Evolutionary conservation across 176 grass and related monocot genomes (phyloP).

Genomic region (Dendrocalamus sinicus): DNA sequence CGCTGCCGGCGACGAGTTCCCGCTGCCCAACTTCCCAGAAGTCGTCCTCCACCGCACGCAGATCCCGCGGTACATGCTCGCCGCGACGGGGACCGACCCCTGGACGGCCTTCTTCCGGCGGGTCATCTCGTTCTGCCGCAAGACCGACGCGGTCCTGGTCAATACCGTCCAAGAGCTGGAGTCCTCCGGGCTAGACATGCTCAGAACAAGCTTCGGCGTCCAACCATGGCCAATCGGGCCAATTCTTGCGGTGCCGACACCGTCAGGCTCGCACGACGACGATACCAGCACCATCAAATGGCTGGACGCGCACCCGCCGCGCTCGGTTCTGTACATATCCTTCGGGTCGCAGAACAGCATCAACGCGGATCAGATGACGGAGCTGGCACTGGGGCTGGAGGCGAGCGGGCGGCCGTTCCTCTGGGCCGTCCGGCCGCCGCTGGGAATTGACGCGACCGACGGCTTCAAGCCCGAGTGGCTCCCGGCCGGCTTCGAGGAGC

Average conservation of each 20-base stretch:
- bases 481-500: slow-evolving; percentile 62
- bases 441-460: slow-evolving; percentile 47
- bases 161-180: slow-evolving; percentile 72
- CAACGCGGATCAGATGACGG: slow-evolving; percentile 52
- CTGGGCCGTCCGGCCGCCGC: slow-evolving; percentile 60
- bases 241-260: slow-evolving; percentile 29
- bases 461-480: slow-evolving; percentile 57
- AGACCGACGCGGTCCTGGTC: slow-evolving; percentile 50
- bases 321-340: slow-evolving; percentile 61
- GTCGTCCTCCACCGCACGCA: slow-evolving; percentile 61
- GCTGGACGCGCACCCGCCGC: slow-evolving; percentile 51
- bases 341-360: slow-evolving; percentile 74
- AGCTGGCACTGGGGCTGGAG: slow-evolving; percentile 61
- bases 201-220: slow-evolving; percentile 19
- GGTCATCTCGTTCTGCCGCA: slow-evolving; percentile 26
- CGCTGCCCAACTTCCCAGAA: slow-evolving; percentile 47
- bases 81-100: slow-evolving; percentile 44
- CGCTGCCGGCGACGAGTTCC: slow-evolving; percentile 45
- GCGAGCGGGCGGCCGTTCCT: slow-evolving; percentile 58
- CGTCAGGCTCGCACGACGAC: not conserved
- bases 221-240: slow-evolving; percentile 52
- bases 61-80: slow-evolving; percentile 44
- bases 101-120: slow-evolving; percentile 57
- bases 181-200: slow-evolving; percentile 53
- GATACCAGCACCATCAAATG: slow-evolving; percentile 37